Conservation (phyloP, 202 grass and related monocot genomes). For the Carex arenaria region DNA sequence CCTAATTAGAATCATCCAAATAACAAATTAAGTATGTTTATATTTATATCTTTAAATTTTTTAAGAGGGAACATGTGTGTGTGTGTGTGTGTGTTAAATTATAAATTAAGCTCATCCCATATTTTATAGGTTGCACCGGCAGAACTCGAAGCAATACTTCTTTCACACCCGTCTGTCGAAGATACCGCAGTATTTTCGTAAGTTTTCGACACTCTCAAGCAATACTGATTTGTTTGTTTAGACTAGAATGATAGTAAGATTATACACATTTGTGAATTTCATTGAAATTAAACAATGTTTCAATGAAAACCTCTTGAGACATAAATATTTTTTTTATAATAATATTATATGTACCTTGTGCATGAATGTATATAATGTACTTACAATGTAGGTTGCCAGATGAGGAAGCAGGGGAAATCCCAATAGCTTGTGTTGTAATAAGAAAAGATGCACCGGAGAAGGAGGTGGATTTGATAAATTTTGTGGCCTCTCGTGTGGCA, state of each 20-base stretch:
- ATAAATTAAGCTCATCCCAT: background rate
- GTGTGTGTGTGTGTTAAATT: background rate
- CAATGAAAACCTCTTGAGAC: background rate
- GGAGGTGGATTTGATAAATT: slow-evolving; percentile 51
- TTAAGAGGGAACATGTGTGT: background rate
- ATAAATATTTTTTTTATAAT: background rate
- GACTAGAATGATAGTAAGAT: background rate
- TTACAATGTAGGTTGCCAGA: slow-evolving; percentile 51
- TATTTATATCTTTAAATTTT: background rate
- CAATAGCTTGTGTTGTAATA: slow-evolving; percentile 65
- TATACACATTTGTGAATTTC: background rate
- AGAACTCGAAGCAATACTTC: slow-evolving; percentile 80
- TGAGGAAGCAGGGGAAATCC: slow-evolving; percentile 84
- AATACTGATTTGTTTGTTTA: background rate
- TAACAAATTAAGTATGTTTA: background rate
- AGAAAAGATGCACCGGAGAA: slow-evolving; percentile 34
- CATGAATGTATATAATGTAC: background rate
- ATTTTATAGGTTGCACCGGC: slow-evolving; percentile 60
- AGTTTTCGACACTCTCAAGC: background rate
- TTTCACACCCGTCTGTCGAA: slow-evolving; percentile 62
- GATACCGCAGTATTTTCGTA: slow-evolving; percentile 83
- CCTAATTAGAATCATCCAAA: background rate
- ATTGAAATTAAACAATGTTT: background rate
- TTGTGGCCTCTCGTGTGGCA: slow-evolving; percentile 52
- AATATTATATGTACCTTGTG: background rate